A percentile compares a stretch with the other conserved stretches of the same genome.
phyloP scores from a whole-genome alignment of 192 early-diverging fungal species.

The Coemansia sp. region DNA sequence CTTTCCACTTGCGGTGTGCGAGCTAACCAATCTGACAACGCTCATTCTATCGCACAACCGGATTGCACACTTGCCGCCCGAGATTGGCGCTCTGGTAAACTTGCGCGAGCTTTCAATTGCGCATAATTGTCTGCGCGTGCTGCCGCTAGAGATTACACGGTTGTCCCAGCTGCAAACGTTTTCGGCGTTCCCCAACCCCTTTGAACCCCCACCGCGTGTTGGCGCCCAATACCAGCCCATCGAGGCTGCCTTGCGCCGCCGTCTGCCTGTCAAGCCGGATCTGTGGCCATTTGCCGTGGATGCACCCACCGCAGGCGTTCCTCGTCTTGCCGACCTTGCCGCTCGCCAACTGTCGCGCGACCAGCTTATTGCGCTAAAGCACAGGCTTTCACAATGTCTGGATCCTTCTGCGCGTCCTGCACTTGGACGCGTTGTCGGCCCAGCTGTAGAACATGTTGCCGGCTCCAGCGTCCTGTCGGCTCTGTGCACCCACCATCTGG shows the following conservation, averaged over 20 bases:
- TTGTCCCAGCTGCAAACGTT: conserved; percentile 35
- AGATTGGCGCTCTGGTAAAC: conserved; percentile 47
- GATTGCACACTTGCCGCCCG: conserved; percentile 45
- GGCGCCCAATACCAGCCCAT: background rate
- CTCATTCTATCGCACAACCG: conserved; percentile 52
- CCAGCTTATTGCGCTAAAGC: conserved; percentile 27
- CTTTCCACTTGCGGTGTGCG: conserved; percentile 47
- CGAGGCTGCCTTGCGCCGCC: conserved; percentile 13
- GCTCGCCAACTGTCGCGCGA: conserved; percentile 36
- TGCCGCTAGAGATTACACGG: conserved; percentile 43
- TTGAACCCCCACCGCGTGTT: conserved; percentile 16
- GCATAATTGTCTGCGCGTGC: conserved; percentile 33
- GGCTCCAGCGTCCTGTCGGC: conserved; percentile 21
- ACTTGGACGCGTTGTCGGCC: conserved; percentile 40
- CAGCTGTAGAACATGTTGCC: conserved; percentile 14
- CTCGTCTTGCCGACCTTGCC: conserved; percentile 43
- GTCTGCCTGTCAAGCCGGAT: background rate
- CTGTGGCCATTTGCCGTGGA: conserved; percentile 21
- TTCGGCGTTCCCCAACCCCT: conserved; percentile 44
- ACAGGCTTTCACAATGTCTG: conserved; percentile 33
- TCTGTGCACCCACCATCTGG: conserved; percentile 35
- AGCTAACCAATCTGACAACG: conserved; percentile 54
- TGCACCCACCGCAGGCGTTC: conserved; percentile 18
- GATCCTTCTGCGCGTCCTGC: conserved; percentile 13
- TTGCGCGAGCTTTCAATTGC: conserved; percentile 52